Evolutionary conservation across 352 stramenopile species (phyloP).

Genomic region (Pythium phragmiticola): DNA sequence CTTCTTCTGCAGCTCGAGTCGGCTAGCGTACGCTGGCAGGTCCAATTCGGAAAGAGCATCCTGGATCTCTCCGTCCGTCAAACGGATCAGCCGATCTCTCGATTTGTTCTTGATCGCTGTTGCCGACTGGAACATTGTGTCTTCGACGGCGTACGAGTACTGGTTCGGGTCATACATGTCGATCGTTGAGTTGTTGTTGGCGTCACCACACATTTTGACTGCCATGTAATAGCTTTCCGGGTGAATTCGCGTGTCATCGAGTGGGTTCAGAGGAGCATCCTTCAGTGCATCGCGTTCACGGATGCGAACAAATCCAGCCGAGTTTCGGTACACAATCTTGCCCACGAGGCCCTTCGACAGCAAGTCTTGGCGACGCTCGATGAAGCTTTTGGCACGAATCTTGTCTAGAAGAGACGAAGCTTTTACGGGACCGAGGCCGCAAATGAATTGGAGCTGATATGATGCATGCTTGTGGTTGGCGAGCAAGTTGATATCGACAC

Average conservation of each 20-base stretch:
- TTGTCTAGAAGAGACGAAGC: conserved; percentile 79
- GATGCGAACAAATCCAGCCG: conserved; percentile 85
- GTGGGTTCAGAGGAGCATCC: conserved; percentile 79
- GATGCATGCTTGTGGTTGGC: conserved; percentile 88
- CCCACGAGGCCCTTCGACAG: conserved; percentile 81
- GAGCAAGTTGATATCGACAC: conserved; percentile 87
- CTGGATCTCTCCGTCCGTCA: conserved; percentile 78
- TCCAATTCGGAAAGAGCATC: conserved; percentile 86
- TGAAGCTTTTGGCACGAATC: conserved; percentile 79
- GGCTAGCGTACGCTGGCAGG: conserved; percentile 80
- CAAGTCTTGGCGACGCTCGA: conserved; percentile 84
- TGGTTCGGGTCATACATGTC: conserved; percentile 91
- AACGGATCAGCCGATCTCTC: conserved; percentile 22
- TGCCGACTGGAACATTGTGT: conserved; percentile 90
- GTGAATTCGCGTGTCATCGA: conserved; percentile 88
- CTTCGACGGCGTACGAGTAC: conserved; percentile 89
- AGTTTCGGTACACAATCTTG: conserved; percentile 89
- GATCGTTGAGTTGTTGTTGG: conserved; percentile 90
- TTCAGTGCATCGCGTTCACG: conserved; percentile 83
- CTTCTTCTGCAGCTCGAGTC: conserved; percentile 89
- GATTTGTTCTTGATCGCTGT: conserved; percentile 57
- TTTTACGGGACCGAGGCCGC: conserved; percentile 81
- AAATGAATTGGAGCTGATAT: conserved; percentile 88
- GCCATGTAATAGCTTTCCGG: conserved; percentile 92
- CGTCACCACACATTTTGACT: conserved; percentile 89